Evolutionary conservation across 331 rosid species (phyloP), one percentile per base, ranked within the genome.

Genomic region (Ulmus americana): DNA sequence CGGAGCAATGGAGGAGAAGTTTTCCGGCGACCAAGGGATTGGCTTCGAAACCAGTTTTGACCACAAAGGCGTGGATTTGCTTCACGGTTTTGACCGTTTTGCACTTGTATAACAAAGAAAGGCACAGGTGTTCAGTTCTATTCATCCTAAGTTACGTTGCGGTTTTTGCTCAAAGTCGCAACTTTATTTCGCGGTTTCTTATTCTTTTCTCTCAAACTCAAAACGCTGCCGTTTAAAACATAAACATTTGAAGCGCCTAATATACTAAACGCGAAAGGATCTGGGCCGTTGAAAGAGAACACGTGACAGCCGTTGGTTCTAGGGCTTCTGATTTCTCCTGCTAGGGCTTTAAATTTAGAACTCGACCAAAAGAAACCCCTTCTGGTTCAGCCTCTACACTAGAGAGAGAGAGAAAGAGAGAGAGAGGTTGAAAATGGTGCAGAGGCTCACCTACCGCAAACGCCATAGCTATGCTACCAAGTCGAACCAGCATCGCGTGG

Each of bases 1-100:
- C 56, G 57, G 85, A 86, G 28, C 88, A 88, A 62, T 70, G 87
- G 77, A 91, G 88, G 77, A 88, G 90, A 48, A 91, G 84, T 71
- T 86, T 88, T 43, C 95, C 92, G 6, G 70, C 76, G 35, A 88
- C 41, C 0, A 86, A 41, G 2, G 84, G 85, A 59, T 86, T 67
- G 39, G 73, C 10, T 39, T 77, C 78, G 18, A 88, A 78, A 45
- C 87, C 92, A 8, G 59, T 76, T 65, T 73, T 64, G 79, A 45
- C 73, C n/a, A 62, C 45, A 6, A 71, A 44, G 45, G 86, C 63
- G 55, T 86, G 97, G 38, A 84, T 10, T 83, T 88, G 88, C 73
- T 83, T 83, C 6, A 74, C 53, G 44, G 70, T 11, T 76, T 64
- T 80, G 63, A 86, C 76, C 51, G 62, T 76, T 45, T 56, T 80